phyloP scores from a whole-genome alignment of 2,329 filamentous ascomycete genomes.

The Phyllosticta citribraziliensis region DNA sequence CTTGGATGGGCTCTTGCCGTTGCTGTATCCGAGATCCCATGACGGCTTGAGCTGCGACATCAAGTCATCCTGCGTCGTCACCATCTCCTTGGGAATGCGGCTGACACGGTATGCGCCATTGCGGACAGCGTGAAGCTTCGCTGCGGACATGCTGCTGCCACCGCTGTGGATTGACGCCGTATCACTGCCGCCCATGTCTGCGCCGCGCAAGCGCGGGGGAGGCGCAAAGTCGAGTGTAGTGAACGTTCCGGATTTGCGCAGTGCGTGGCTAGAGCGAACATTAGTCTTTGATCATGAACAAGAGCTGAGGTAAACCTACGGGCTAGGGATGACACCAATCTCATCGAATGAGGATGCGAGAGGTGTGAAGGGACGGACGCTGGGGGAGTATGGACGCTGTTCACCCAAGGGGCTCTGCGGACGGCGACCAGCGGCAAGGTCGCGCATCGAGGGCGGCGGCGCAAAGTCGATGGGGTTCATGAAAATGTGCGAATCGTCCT shows the following conservation, averaged over 20 bases:
- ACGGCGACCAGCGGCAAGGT: slow-evolving; percentile 56
- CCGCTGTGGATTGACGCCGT: slow-evolving; percentile 53
- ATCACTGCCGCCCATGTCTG: slow-evolving; percentile 30
- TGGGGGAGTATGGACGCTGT: slow-evolving; percentile 61
- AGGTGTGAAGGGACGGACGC: slow-evolving; percentile 64
- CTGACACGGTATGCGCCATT: slow-evolving; percentile 79
- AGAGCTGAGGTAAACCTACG: slow-evolving; percentile 51
- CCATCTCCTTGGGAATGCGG: slow-evolving; percentile 68
- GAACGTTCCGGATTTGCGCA: slow-evolving; percentile 70
- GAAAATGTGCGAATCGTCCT: slow-evolving; percentile 64
- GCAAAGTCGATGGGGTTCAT: slow-evolving; percentile 70
- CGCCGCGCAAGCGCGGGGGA: slow-evolving; percentile 57
- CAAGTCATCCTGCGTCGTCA: slow-evolving; percentile 66
- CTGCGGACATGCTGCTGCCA: slow-evolving; percentile 64
- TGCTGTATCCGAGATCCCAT: slow-evolving; percentile 37
- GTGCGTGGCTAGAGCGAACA: slow-evolving; percentile 45
- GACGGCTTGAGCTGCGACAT: slow-evolving; percentile 46
- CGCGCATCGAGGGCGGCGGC: slow-evolving; percentile 53
- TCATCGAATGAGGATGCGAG: slow-evolving; percentile 80
- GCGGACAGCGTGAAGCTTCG: slow-evolving; percentile 62
- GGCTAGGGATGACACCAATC: slow-evolving; percentile 74
- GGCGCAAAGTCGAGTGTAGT: slow-evolving; percentile 74
- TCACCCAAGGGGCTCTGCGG: slow-evolving; percentile 51
- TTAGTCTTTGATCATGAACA: slow-evolving; percentile 18
- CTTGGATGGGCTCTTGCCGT: neutral